A percentile compares a stretch with the other conserved stretches of the same genome.
These are phyloP conservation scores for Astrephomene gubernaculifera DNA, from an alignment of 139 green algal genomes.

Conservation along the genomic window DNA sequence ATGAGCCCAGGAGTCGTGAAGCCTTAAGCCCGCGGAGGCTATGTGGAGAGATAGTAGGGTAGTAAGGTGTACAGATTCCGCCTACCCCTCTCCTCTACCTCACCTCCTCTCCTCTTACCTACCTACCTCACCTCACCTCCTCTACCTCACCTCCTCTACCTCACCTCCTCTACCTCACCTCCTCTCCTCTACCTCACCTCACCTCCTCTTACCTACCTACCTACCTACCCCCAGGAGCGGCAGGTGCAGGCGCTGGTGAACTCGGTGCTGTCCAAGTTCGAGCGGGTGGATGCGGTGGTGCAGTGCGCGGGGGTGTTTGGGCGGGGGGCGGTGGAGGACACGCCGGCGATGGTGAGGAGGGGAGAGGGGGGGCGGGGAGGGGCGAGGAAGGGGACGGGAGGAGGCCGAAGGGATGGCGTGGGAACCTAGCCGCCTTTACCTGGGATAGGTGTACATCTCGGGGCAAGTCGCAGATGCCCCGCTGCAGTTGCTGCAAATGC, in stretches of 20 bases:
- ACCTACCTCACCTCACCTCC: neutral
- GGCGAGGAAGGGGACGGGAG: neutral
- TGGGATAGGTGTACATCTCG: neutral
- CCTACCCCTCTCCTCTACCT: no score
- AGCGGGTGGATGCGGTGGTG: conserved; percentile 56
- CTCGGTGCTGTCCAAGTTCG: conserved; percentile 50
- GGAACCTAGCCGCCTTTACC: no score
- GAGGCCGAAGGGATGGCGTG: neutral
- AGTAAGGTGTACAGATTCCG: no score
- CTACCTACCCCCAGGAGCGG: conserved; percentile 32
- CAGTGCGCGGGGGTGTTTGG: conserved; percentile 58
- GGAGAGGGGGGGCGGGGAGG: no score
- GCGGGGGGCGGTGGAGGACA: conserved; percentile 48
- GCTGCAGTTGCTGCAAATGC: no score
- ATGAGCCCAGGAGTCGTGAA: no score
- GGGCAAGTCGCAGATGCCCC: no score
- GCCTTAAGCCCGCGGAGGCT: no score
- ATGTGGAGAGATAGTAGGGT: no score
- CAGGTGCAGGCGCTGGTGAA: conserved; percentile 51
- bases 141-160: neutral
- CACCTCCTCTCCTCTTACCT: neutral
- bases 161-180: neutral
- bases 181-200: neutral
- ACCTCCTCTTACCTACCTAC: neutral
- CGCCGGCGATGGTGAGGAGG: conserved; percentile 14